These are phyloP conservation scores for Neurospora crassa DNA, from an alignment of 2,329 filamentous ascomycete genomes.

Conservation along the genomic window DNA sequence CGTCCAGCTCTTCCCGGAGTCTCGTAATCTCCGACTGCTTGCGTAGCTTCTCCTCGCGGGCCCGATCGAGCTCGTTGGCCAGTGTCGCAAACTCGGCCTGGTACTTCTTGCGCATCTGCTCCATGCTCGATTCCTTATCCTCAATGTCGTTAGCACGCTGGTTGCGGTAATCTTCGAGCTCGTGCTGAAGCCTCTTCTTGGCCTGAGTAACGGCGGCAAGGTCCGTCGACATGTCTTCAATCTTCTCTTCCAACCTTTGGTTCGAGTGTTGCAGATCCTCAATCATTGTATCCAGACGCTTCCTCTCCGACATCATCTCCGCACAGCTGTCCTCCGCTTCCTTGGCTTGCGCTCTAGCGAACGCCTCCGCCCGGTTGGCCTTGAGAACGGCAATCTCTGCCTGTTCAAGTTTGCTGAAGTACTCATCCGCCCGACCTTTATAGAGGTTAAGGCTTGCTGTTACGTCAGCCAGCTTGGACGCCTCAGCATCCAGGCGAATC, in stretches of 20 bases:
- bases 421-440: conserved; percentile 87
- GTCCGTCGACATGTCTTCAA: conserved; percentile 88
- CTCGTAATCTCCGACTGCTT: conserved; percentile 80
- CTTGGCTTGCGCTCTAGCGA: conserved; percentile 79
- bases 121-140: conserved; percentile 91
- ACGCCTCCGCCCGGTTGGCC: conserved; percentile 83
- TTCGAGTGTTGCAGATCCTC: conserved; percentile 87
- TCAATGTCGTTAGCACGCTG: conserved; percentile 94
- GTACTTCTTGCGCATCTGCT: conserved; percentile 96
- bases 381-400: conserved; percentile 94
- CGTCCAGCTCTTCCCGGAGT: conserved; percentile 90
- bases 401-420: conserved; percentile 94
- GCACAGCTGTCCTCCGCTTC: conserved; percentile 90
- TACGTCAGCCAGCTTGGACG: conserved; percentile 75
- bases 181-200: conserved; percentile 90
- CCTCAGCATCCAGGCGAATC: conserved; percentile 82
- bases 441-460: conserved; percentile 78
- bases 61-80: conserved; percentile 85
- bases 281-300: conserved; percentile 77
- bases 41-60: conserved; percentile 79
- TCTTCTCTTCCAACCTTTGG: conserved; percentile 79
- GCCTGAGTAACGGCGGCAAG: conserved; percentile 76
- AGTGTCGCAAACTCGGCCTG: conserved; percentile 84
- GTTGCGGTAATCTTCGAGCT: conserved; percentile 93
- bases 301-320: conserved; percentile 81